Evolutionary conservation across 495 filamentous ascomycete genomes (phyloP).

Genomic region (Penicillium alfredii): DNA sequence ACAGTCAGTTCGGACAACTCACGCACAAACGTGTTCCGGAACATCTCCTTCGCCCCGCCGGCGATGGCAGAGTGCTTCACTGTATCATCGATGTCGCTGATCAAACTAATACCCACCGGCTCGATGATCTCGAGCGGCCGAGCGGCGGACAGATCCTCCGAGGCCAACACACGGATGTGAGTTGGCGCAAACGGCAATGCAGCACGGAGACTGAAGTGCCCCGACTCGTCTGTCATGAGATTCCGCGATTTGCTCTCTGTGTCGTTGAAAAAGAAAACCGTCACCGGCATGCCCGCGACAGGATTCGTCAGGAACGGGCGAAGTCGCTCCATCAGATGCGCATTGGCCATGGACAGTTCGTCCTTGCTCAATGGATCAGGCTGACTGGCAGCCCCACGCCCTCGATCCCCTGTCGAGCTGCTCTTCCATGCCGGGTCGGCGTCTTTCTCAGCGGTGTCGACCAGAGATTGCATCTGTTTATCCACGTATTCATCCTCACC

Average conservation of each 20-base stretch:
- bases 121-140: conserved; percentile 71
- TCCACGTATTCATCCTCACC: conserved; percentile 57
- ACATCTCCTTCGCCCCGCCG: conserved; percentile 84
- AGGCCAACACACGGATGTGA: conserved; percentile 79
- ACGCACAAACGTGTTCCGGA: conserved; percentile 88
- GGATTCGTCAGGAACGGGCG: conserved; percentile 85
- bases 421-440: conserved; percentile 61
- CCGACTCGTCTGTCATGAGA: conserved; percentile 72
- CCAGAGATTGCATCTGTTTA: conserved; percentile 66
- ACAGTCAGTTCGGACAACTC: conserved; percentile 76
- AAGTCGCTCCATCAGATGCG: conserved; percentile 77
- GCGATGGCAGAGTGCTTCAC: conserved; percentile 92
- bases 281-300: conserved; percentile 65
- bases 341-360: conserved; percentile 74
- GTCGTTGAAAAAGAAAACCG: conserved; percentile 89
- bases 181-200: conserved; percentile 86
- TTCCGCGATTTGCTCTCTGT: conserved; percentile 69
- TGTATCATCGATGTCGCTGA: conserved; percentile 97
- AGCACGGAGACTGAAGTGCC: conserved; percentile 75
- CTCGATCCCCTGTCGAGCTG: conserved; percentile 11
- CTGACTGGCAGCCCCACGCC: conserved; percentile 33
- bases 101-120: conserved; percentile 78
- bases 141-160: conserved; percentile 73
- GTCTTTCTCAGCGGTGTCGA: conserved; percentile 62
- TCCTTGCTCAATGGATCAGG: conserved; percentile 56